Evolutionary conservation across 768 basidiomycete species (phyloP), one percentile per base, ranked within the genome.

Genomic region (Rubroboletus pulcherrimus): DNA sequence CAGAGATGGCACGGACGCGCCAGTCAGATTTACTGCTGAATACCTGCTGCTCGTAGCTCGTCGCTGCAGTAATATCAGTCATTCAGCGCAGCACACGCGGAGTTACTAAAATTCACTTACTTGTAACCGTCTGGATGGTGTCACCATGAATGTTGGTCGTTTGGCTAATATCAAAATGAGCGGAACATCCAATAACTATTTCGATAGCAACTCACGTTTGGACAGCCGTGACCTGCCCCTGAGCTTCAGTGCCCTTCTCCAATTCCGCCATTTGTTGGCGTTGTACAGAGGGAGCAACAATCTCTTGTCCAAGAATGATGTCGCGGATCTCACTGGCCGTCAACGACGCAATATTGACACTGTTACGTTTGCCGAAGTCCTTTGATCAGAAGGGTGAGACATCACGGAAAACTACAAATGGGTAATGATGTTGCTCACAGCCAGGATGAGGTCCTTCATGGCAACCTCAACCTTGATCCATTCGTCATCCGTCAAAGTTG

Each of bases 391-490:
- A 48, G 12, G 3, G 40, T 72, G 24, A 74, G 64, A 55, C 39
- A 21, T 33, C 30, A 33, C 7, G 1, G 12, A 44, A 49, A 21
- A 12, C 9, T 12, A 21, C 41, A n/a, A 21, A 40, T 15, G 30
- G 21, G n/a, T 14, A 9, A 38, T 12, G 4, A 10, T 6, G 15
- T 14, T 29, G 73, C 84, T 55, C 65, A 89, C 86, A 54, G 89
- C 90, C 41, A 93, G 77, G 68, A 99, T 98, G 50, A 99, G 83
- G 62, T 98, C 97, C 73, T 97, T 98, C 80, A 99, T 87, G 0
- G 97, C 96, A 43, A 99, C 91, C 76, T 99, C 97, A 45, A 98
- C 96, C 72, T 96, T 94, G 74, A 99, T 96, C 96, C 96, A 98
- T 65, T 97, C 94, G 62, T 97, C 93, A 63, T 97, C 95, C 31